These are phyloP conservation scores for Saccharomycopsis guyanensis DNA, from an alignment of 805 yeast genomes.

Conservation along the genomic window DNA sequence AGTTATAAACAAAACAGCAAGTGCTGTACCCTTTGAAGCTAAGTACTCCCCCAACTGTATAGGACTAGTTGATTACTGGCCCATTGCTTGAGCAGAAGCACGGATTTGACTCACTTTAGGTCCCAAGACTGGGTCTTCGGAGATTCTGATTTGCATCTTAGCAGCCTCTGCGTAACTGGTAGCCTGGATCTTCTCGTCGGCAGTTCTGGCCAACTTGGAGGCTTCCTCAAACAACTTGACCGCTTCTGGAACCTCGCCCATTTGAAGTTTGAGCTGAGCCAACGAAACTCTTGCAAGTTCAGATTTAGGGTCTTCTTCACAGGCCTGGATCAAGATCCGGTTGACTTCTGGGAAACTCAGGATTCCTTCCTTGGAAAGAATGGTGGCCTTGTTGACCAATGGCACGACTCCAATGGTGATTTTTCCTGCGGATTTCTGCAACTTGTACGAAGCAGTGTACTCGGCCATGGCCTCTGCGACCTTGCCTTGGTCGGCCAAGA, in stretches of 20 bases:
- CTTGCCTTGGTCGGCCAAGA: slow-evolving; percentile 75
- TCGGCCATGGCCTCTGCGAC: slow-evolving; percentile 65
- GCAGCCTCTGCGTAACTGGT: slow-evolving; percentile 90
- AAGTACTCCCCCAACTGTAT: too few species aligned
- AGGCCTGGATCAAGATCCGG: slow-evolving; percentile 62
- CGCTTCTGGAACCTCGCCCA: slow-evolving; percentile 76
- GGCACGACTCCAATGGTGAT: slow-evolving; percentile 85
- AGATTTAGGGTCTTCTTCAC: slow-evolving; percentile 75
- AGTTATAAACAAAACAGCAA: too few species aligned
- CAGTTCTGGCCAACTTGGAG: slow-evolving; percentile 72
- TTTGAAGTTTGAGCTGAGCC: slow-evolving; percentile 85
- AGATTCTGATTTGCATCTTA: slow-evolving; percentile 76
- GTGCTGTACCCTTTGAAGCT: too few species aligned
- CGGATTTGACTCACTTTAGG: slow-evolving; percentile 52
- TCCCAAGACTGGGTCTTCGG: slow-evolving; percentile 57
- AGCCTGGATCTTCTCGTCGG: slow-evolving; percentile 84
- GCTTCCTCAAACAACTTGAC: slow-evolving; percentile 75
- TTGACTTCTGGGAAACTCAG: slow-evolving; percentile 50
- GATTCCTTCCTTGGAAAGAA: slow-evolving; percentile 47
- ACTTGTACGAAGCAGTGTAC: slow-evolving; percentile 77
- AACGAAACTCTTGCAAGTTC: slow-evolving; percentile 87
- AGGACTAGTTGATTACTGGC: too few species aligned
- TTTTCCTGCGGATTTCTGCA: slow-evolving; percentile 62
- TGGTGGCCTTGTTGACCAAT: slow-evolving; percentile 79
- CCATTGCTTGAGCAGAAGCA: too few species aligned